Evolutionary conservation across 768 basidiomycete species (phyloP).

Genomic region (Lepiota brunneoincarnata): DNA sequence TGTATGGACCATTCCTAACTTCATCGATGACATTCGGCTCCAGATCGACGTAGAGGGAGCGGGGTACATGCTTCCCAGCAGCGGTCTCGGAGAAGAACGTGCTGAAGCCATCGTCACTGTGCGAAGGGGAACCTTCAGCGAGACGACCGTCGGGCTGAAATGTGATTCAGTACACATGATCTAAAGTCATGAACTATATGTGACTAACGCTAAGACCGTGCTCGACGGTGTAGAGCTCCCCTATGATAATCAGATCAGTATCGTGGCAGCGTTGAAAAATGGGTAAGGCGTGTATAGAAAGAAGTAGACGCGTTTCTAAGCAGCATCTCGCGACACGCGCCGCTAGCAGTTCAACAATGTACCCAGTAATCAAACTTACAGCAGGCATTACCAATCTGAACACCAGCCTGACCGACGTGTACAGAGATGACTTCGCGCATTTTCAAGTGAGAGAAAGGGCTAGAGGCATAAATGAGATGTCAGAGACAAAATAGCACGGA

Average conservation of each 20-base stretch:
- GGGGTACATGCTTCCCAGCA: conserved; percentile 94
- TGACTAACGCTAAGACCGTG: conserved; percentile 90
- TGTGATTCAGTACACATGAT: conserved; percentile 18
- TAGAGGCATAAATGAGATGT: conserved; percentile 17
- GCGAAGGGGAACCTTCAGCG: conserved; percentile 69
- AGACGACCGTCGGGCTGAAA: conserved; percentile 91
- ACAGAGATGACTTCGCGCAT: conserved; percentile 98
- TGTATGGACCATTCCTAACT: conserved; percentile 93
- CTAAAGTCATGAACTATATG: conserved; percentile 4
- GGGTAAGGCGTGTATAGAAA: conserved; percentile 14
- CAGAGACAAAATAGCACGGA: conserved; percentile 14
- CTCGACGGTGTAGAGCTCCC: conserved; percentile 99
- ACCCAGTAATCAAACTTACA: conserved; percentile 58
- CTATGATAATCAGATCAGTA: conserved; percentile 49
- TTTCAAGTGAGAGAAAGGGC: conserved; percentile 22
- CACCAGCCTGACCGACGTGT: conserved; percentile 98
- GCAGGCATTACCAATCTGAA: conserved; percentile 97
- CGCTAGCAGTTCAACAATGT: conserved; percentile 7
- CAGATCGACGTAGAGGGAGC: conserved; percentile 95
- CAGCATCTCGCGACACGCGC: conserved; percentile 17
- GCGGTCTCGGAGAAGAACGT: conserved; percentile 99
- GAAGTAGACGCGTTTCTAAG: conserved; percentile 31
- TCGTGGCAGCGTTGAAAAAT: conserved; percentile 26
- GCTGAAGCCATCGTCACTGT: conserved; percentile 89
- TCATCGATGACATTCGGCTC: conserved; percentile 99